A percentile compares a stretch with the other conserved stretches of the same genome.
Evolutionary conservation across 257 asterid species (phyloP).

Genomic region (Solanum gracilifrons): DNA sequence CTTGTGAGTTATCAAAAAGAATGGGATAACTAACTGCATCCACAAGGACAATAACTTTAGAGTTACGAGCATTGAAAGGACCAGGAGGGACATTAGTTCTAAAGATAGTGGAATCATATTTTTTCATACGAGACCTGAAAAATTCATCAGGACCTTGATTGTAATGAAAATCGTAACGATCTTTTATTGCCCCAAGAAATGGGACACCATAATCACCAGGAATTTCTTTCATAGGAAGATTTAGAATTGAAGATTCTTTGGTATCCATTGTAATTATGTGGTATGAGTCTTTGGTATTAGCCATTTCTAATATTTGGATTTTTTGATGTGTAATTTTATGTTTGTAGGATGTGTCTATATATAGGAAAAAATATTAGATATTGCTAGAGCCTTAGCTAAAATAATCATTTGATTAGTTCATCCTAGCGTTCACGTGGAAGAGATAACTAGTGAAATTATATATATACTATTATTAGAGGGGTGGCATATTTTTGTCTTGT

Average conservation of each 20-base stretch:
- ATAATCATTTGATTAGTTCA: not conserved
- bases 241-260: not conserved
- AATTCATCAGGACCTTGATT: conserved; percentile 33
- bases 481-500: too few species aligned
- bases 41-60: conserved; percentile 31
- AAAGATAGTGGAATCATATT: conserved; percentile 31
- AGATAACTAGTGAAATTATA: not conserved
- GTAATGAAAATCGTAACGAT: conserved; percentile 35
- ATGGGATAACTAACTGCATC: conserved; percentile 58
- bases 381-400: not conserved
- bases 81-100: conserved; percentile 41
- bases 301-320: not conserved
- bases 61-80: conserved; percentile 31
- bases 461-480: too few species aligned
- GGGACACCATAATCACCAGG: conserved; percentile 41
- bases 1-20: conserved; percentile 56
- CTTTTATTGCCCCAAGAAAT: conserved; percentile 28
- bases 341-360: not conserved
- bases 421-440: not conserved
- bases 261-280: not conserved
- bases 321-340: not conserved
- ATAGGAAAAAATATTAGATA: not conserved
- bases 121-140: conserved; percentile 27
- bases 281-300: not conserved
- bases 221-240: conserved; percentile 35